A percentile compares a stretch with the other conserved stretches of the same genome.
Evolutionary conservation across 352 stramenopile genomes (phyloP).

Genomic region (Aphanomyces cochlioides): DNA sequence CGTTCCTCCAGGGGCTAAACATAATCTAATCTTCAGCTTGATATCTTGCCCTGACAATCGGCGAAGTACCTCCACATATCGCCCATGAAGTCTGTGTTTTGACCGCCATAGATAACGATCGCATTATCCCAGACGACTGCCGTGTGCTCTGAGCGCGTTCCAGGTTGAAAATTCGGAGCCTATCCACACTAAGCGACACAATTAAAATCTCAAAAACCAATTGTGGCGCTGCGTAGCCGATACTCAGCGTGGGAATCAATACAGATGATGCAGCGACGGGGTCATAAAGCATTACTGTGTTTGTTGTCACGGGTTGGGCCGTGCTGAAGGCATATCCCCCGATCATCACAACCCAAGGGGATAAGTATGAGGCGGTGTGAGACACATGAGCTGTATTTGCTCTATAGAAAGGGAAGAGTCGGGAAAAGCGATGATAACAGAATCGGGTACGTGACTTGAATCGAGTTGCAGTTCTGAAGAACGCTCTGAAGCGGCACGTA

Average conservation of each 20-base stretch:
- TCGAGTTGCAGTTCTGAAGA: background rate
- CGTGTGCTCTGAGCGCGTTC: constrained; percentile 17
- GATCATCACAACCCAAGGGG: constrained; percentile 8
- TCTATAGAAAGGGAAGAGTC: background rate
- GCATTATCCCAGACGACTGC: constrained; percentile 25
- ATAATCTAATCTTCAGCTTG: background rate
- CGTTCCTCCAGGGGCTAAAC: background rate
- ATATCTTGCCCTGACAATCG: background rate
- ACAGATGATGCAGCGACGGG: background rate
- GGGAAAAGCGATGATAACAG: background rate
- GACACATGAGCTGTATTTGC: constrained; percentile 24
- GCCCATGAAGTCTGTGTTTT: constrained; percentile 28
- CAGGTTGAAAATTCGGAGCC: constrained; percentile 6
- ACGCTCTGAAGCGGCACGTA: background rate
- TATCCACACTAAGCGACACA: background rate
- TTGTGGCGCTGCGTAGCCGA: background rate
- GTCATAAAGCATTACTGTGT: constrained; percentile 20
- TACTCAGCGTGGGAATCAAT: constrained; percentile 2
- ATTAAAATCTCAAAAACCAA: too few species aligned
- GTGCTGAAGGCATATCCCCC: constrained; percentile 28
- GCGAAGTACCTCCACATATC: constrained; percentile 24
- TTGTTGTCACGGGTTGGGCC: constrained; percentile 26
- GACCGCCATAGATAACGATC: constrained; percentile 26
- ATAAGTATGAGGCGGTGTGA: constrained; percentile 16
- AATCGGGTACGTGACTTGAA: background rate